Percentiles rank a stretch among this genome's conserved stretches.
phyloP scores from a whole-genome alignment of 495 filamentous ascomycete species.

The Penicillium herquei region DNA sequence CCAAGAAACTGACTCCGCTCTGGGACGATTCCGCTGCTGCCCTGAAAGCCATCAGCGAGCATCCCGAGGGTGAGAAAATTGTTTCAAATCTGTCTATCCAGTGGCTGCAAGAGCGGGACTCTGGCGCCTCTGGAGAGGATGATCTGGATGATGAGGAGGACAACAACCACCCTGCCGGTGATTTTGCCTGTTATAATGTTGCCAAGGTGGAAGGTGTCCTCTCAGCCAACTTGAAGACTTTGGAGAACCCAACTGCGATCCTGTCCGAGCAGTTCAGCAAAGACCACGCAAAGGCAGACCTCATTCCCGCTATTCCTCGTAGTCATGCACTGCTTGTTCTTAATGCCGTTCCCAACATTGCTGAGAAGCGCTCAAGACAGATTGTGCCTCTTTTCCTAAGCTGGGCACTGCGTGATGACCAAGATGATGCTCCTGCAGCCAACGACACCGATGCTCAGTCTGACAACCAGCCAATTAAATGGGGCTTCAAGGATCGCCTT shows the following conservation, averaged over 20 bases:
- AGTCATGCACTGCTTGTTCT: conserved; percentile 79
- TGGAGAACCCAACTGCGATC: conserved; percentile 18
- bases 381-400: conserved; percentile 83
- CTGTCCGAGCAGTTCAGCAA: conserved; percentile 35
- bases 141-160: conserved; percentile 20
- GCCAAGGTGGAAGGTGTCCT: conserved; percentile 52
- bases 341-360: conserved; percentile 65
- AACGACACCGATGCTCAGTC: conserved; percentile 17
- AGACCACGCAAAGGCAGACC: conserved; percentile 29
- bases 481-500: conserved; percentile 73
- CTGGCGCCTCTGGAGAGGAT: conserved; percentile 25
- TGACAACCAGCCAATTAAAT: conserved; percentile 31
- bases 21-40: conserved; percentile 81
- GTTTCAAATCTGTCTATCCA: conserved; percentile 72
- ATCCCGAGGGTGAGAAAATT: conserved; percentile 65
- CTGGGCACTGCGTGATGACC: conserved; percentile 60
- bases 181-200: conserved; percentile 83
- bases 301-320: conserved; percentile 52
- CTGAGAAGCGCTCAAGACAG: conserved; percentile 80
- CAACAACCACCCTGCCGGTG: conserved; percentile 33
- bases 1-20: conserved; percentile 73
- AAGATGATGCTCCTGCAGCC: conserved; percentile 42
- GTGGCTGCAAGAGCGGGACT: conserved; percentile 68
- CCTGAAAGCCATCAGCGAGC: conserved; percentile 71
- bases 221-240: conserved; percentile 23